A percentile compares a stretch with the other conserved stretches of the same genome.
phyloP scores from a whole-genome alignment of 371 early-diverging fungal species.

The Mucor irregularis region DNA sequence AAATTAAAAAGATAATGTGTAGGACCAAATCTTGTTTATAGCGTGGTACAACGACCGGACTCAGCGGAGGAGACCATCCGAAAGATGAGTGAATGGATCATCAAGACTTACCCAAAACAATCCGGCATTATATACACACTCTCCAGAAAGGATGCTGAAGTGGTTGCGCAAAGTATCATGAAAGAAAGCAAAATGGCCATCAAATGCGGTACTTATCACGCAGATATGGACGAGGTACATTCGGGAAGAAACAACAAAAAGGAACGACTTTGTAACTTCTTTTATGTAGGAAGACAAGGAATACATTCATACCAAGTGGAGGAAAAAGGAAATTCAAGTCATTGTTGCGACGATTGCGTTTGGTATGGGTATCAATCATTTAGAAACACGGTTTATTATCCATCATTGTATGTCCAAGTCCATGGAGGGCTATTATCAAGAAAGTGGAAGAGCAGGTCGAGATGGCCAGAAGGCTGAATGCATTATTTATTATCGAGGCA shows the following conservation, averaged over 20 bases:
- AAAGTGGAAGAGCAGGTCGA: slow-evolving; percentile 88
- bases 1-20: not conserved
- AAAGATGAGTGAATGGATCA: slow-evolving; percentile 67
- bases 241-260: not conserved
- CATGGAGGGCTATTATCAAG: slow-evolving; percentile 93
- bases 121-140: slow-evolving; percentile 89
- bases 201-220: slow-evolving; percentile 75
- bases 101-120: slow-evolving; percentile 50
- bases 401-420: slow-evolving; percentile 86
- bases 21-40: slow-evolving; percentile 73
- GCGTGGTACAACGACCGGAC: slow-evolving; percentile 63
- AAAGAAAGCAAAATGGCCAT: slow-evolving; percentile 53
- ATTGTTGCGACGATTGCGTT: slow-evolving; percentile 88
- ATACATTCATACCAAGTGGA: slow-evolving; percentile 76
- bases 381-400: slow-evolving; percentile 84
- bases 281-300: slow-evolving; percentile 57
- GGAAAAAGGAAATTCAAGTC: slow-evolving; percentile 64
- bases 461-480: slow-evolving; percentile 76
- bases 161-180: slow-evolving; percentile 59
- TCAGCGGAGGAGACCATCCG: slow-evolving; percentile 55
- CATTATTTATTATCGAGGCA: slow-evolving; percentile 72
- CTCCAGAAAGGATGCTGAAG: slow-evolving; percentile 77
- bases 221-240: slow-evolving; percentile 70
- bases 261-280: not conserved
- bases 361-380: slow-evolving; percentile 90